Evolutionary conservation across 169 alveolate species (phyloP).

Genomic region (Plasmodium yoelii): DNA sequence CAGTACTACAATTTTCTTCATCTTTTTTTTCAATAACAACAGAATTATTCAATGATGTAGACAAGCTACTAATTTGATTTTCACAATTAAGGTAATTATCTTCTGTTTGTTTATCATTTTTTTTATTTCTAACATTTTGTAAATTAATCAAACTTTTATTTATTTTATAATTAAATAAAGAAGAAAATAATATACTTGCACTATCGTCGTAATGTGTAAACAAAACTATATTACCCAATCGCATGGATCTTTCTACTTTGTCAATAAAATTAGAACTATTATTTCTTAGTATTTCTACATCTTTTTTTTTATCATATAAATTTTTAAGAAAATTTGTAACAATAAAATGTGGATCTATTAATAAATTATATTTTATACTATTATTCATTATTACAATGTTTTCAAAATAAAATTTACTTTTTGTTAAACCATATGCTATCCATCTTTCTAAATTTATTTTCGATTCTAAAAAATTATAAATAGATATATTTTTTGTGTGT

Average conservation of each 20-base stretch:
- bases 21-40: not conserved
- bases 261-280: conserved; percentile 67
- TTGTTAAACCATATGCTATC: conserved; percentile 68
- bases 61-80: not conserved
- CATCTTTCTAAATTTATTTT: conserved; percentile 71
- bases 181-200: conserved; percentile 36
- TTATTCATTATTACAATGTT: conserved; percentile 67
- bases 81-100: not conserved
- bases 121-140: not conserved
- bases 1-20: not conserved
- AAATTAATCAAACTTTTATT: conserved; percentile 23
- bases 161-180: conserved; percentile 59
- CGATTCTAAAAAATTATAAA: conserved; percentile 30
- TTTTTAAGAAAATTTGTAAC: conserved; percentile 69
- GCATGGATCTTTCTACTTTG: conserved; percentile 67
- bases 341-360: conserved; percentile 75
- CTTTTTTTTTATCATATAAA: conserved; percentile 51
- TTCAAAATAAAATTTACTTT: conserved; percentile 64
- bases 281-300: conserved; percentile 57
- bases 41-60: not conserved
- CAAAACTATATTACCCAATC: conserved; percentile 41
- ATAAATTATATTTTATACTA: conserved; percentile 60
- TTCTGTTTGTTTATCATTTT: not conserved
- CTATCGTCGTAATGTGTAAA: conserved; percentile 71
- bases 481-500: conserved; percentile 37